phyloP scores from a whole-genome alignment of 306 rosid species.

The Cucumis hystrix region DNA sequence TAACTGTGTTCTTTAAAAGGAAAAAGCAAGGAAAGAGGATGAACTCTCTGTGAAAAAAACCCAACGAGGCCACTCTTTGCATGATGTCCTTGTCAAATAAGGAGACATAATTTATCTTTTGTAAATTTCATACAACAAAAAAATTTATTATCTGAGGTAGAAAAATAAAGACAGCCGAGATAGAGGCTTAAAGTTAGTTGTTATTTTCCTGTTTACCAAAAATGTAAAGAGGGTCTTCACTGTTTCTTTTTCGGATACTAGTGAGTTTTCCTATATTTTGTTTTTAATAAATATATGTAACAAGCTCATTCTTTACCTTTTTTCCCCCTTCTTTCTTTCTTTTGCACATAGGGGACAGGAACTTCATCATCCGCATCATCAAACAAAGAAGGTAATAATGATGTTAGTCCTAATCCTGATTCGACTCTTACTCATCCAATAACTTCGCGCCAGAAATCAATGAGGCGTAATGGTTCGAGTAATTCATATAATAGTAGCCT shows the following conservation, averaged over 20 bases:
- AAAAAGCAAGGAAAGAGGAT: not conserved
- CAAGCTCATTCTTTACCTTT: conserved; percentile 14
- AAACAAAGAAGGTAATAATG: conserved; percentile 29
- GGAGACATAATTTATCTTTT: not conserved
- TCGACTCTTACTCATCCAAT: conserved; percentile 25
- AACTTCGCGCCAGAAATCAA: conserved; percentile 28
- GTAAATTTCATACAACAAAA: not conserved
- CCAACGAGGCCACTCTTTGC: not conserved
- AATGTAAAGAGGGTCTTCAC: not conserved
- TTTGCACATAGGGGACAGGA: conserved; percentile 40
- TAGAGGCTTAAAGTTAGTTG: not conserved
- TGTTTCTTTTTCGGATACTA: not conserved
- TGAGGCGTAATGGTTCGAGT: conserved; percentile 31
- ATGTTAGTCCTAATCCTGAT: conserved; percentile 6
- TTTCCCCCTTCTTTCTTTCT: conserved; percentile 11
- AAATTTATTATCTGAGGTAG: not conserved
- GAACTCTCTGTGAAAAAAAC: not conserved
- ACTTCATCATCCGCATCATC: conserved; percentile 21
- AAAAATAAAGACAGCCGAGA: not conserved
- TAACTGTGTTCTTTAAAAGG: not conserved
- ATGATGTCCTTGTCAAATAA: not conserved
- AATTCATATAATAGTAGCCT: conserved; percentile 39
- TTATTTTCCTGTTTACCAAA: not conserved
- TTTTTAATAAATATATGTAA: not conserved
- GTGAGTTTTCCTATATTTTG: not conserved